A percentile compares a stretch with the other conserved stretches of the same genome.
Conservation (phyloP, 2,329 filamentous ascomycete species). For the Xylaria sp. region DNA sequence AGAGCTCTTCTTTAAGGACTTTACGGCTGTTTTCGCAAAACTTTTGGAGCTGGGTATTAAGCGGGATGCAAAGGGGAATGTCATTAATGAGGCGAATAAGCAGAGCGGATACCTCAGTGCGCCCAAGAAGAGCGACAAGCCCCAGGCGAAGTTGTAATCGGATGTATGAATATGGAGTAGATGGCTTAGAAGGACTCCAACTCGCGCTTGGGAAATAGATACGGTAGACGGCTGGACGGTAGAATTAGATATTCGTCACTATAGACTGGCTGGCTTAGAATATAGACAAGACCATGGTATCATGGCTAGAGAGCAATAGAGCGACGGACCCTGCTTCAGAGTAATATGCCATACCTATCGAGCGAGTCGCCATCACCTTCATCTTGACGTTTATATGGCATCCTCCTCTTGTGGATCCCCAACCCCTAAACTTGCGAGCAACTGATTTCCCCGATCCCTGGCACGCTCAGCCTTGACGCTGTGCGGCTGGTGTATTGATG, state of each 20-base stretch:
- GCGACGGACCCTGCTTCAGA: background rate
- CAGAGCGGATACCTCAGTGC: conserved; percentile 55
- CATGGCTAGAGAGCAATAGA: conserved; percentile 1
- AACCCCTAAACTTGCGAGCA: conserved; percentile 31
- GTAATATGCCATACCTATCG: background rate
- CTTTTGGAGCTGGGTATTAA: conserved; percentile 69
- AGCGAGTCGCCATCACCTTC: background rate
- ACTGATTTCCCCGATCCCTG: conserved; percentile 35
- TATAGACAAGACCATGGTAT: conserved; percentile 27
- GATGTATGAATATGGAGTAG: background rate
- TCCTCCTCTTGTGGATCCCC: conserved; percentile 14
- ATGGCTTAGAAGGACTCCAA: conserved; percentile 9
- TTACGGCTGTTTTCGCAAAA: conserved; percentile 68
- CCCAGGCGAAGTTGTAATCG: conserved; percentile 53
- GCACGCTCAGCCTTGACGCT: conserved; percentile 42
- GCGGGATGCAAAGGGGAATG: conserved; percentile 62
- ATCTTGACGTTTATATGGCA: background rate
- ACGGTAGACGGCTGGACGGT: conserved; percentile 11
- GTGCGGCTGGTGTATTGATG: conserved; percentile 36
- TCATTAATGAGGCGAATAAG: conserved; percentile 67
- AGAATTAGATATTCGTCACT: conserved; percentile 17
- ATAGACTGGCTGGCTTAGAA: conserved; percentile 28
- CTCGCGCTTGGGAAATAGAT: conserved; percentile 17
- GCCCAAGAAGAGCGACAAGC: conserved; percentile 48
- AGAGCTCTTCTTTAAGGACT: conserved; percentile 70